Evolutionary conservation across 2,329 filamentous ascomycete genomes (phyloP).

Genomic region (Myotisia sp.): DNA sequence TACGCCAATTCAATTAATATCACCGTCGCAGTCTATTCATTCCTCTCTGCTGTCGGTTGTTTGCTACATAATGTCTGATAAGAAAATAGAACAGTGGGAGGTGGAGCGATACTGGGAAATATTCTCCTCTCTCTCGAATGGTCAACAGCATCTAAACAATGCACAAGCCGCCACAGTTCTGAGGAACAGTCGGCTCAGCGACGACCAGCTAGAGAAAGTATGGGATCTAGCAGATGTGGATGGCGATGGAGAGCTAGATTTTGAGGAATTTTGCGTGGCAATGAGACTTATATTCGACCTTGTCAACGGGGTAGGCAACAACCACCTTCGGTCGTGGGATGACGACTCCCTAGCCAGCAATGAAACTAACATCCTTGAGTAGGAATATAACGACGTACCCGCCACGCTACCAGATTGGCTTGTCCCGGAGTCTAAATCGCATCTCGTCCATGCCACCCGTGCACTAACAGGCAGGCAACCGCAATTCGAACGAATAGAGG

Average conservation of each 20-base stretch:
- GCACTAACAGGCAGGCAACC: constrained; percentile 66
- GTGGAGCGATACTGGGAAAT: constrained; percentile 71
- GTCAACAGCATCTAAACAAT: constrained; percentile 52
- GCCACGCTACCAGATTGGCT: constrained; percentile 82
- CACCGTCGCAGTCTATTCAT: too few species aligned
- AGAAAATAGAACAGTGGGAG: constrained; percentile 56
- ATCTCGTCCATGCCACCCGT: constrained; percentile 69
- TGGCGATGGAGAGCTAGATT: constrained; percentile 92
- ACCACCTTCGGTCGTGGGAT: too few species aligned
- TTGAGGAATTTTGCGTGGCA: constrained; percentile 98
- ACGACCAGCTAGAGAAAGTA: constrained; percentile 83
- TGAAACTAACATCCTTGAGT: constrained; percentile 3
- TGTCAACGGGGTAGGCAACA: constrained; percentile 69
- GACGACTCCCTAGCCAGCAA: too few species aligned
- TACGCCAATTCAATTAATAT: too few species aligned
- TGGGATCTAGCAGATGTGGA: constrained; percentile 98
- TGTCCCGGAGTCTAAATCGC: constrained; percentile 84
- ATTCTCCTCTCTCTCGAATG: constrained; percentile 53
- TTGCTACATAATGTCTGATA: constrained; percentile 24
- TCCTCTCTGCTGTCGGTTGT: background rate
- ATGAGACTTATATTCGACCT: constrained; percentile 97
- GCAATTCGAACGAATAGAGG: constrained; percentile 72
- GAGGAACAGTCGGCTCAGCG: constrained; percentile 57
- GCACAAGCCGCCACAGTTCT: constrained; percentile 56
- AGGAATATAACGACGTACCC: constrained; percentile 90